These are phyloP conservation scores for Calonectria hongkongensis DNA, from an alignment of 2,329 filamentous ascomycete genomes.

Conservation along the genomic window DNA sequence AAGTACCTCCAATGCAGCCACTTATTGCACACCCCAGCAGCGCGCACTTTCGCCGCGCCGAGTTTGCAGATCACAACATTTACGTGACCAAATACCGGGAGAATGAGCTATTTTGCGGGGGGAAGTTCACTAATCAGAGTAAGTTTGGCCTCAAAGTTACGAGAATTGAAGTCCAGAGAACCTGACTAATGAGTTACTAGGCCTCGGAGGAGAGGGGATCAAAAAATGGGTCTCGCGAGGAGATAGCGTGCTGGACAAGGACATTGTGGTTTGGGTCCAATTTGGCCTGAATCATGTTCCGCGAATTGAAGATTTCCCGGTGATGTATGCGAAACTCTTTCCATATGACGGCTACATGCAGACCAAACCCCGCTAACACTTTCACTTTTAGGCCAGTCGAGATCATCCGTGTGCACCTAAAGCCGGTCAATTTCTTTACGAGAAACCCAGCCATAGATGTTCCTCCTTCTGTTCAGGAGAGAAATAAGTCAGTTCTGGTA, in stretches of 20 bases:
- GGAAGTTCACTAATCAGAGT: constrained; percentile 68
- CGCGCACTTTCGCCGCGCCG: constrained; percentile 27
- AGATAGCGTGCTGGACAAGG: constrained; percentile 72
- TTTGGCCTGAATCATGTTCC: constrained; percentile 74
- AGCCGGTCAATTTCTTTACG: constrained; percentile 71
- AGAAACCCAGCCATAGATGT: constrained; percentile 67
- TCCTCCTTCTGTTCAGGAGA: constrained; percentile 44
- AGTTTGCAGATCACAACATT: constrained; percentile 39
- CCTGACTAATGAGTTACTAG: constrained; percentile 6
- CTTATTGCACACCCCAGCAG: constrained; percentile 27
- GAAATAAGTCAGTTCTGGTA: constrained; percentile 35
- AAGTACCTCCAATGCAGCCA: constrained; percentile 32
- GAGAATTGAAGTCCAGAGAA: too few relatives aligned
- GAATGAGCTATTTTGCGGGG: constrained; percentile 76
- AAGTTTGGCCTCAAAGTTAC: neutral
- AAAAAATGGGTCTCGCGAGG: constrained; percentile 67
- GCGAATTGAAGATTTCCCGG: constrained; percentile 74
- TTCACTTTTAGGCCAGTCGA: constrained; percentile 65
- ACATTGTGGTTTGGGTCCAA: constrained; percentile 75
- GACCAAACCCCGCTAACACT: neutral
- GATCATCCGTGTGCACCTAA: constrained; percentile 69
- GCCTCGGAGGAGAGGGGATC: constrained; percentile 31
- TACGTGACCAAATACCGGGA: constrained; percentile 65
- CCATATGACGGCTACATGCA: too few relatives aligned
- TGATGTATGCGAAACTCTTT: constrained; percentile 63